Evolutionary conservation across 2,329 filamentous ascomycete species (phyloP).

Genomic region (Tolypocladium tropicale): DNA sequence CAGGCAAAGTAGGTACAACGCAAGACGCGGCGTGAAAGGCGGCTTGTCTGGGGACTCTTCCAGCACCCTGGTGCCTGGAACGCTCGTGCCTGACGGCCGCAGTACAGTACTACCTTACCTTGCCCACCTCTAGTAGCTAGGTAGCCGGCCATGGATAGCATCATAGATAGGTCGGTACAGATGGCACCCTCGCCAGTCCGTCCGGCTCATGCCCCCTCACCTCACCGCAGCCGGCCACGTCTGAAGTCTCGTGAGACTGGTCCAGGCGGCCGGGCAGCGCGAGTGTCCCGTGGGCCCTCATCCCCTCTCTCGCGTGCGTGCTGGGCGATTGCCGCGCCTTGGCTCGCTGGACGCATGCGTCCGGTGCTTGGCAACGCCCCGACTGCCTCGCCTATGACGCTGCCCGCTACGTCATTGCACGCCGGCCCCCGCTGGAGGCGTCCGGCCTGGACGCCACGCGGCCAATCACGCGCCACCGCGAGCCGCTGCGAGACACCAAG

Average conservation of each 20-base stretch:
- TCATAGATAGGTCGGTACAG: too few species aligned
- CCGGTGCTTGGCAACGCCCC: neutral
- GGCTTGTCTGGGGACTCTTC: neutral
- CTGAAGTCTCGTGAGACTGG: neutral
- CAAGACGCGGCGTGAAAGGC: neutral
- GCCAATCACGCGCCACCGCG: neutral
- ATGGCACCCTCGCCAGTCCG: neutral
- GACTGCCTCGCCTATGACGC: neutral
- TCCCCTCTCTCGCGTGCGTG: too few species aligned
- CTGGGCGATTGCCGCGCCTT: neutral
- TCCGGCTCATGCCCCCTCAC: neutral
- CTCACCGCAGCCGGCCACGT: too few species aligned
- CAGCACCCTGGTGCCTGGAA: neutral
- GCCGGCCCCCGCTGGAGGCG: neutral
- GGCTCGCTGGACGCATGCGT: neutral
- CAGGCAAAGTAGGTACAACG: too few species aligned
- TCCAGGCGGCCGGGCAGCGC: too few species aligned
- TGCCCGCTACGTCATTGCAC: conserved; percentile 1
- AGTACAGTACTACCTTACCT: too few species aligned
- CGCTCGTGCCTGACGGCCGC: too few species aligned
- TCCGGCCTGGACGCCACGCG: neutral
- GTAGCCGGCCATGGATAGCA: too few species aligned
- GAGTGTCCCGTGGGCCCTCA: neutral
- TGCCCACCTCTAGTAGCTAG: too few species aligned
- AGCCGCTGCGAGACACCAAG: neutral